Base-by-base conservation (phyloP, 169 alveolate species). In the Sarcocystis neurona region DNA sequence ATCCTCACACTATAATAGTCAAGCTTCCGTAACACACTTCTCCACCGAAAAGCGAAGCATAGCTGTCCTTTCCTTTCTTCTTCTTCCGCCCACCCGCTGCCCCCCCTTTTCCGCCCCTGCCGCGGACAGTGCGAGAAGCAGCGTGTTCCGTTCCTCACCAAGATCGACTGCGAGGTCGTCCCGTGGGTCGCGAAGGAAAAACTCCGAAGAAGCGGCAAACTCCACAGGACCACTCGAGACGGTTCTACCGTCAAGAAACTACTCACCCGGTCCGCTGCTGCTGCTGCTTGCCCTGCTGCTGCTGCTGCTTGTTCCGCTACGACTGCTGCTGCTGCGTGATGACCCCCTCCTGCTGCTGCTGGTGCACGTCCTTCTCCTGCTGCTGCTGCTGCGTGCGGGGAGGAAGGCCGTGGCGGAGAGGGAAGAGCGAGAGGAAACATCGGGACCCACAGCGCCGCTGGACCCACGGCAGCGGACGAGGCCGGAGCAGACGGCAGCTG, bases 211-310 rank as follows among this genome's bases (percentile, higher is more conserved):
- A 72, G 56, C 39, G 82, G 82, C 4, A 72, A 56, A 72, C 82
- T 72, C 82, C 82, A 72, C 58, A 72, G 58, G 41, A 39, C 27
- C 34, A 72, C 82, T 72, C 41, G 82, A 39, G 34, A 56, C 27
- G 56, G 34, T 37, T 72, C 58, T 10, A 72, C 82, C 3, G 82
- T 72, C 48, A 72, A 47, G 53, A 72, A n/a, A 72, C 58, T 41
- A 72, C 23, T 39, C 82, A 18, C 32, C 82, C 8, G 50, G 50
- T 53, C 66, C 66, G 23, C 12, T 15, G 79, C 47, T 20, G 10
- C 43, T 72, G 58, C 58, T 6, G 32, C 50, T 8, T 34, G 32
- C 48, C 43, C 20, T 53, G 82, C 56, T 4, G n/a, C n/a, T 53
- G 4, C 47, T 43, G 58, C 82, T 32, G 34, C 39, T 30, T 48